Percentiles rank a stretch among this genome's conserved stretches.
These are phyloP conservation scores for Ascodesmis nigricans DNA, from an alignment of 495 filamentous ascomycete genomes.

Conservation along the genomic window DNA sequence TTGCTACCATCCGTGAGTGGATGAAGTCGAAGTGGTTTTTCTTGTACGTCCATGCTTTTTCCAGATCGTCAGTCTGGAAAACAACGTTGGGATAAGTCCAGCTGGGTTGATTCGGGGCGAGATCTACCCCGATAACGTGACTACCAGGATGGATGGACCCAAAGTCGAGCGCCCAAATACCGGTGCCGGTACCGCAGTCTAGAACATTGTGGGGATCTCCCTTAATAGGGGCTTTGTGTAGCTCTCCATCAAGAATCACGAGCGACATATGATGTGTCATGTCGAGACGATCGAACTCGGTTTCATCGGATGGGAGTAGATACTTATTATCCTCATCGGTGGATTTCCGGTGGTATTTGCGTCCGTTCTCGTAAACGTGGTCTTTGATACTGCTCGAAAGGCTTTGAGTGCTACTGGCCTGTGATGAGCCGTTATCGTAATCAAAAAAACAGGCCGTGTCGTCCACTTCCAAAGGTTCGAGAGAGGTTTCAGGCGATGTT, in stretches of 20 bases:
- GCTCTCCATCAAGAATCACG: slow-evolving; percentile 26
- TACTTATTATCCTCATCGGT: no score
- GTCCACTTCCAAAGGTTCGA: no score
- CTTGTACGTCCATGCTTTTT: slow-evolving; percentile 32
- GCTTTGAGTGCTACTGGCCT: background rate
- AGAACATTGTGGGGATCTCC: slow-evolving; percentile 25
- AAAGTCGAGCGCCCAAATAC: slow-evolving; percentile 40
- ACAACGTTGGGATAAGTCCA: slow-evolving; percentile 36
- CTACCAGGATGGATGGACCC: no score
- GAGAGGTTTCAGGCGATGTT: no score
- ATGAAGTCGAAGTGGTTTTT: slow-evolving; percentile 7
- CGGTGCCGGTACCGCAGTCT: slow-evolving; percentile 45
- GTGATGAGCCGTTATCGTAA: no score
- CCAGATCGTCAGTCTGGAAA: slow-evolving; percentile 43
- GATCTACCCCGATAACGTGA: slow-evolving; percentile 34
- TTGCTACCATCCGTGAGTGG: slow-evolving; percentile 3
- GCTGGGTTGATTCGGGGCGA: slow-evolving; percentile 39
- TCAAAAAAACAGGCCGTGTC: no score
- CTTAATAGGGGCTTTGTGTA: slow-evolving; percentile 35
- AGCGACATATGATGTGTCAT: slow-evolving; percentile 40
- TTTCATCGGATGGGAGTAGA: no score
- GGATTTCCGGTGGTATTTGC: slow-evolving; percentile 36
- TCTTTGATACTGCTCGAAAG: slow-evolving; percentile 31
- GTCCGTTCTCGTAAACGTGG: slow-evolving; percentile 41
- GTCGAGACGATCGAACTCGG: no score